These are phyloP conservation scores for Sclerotinia glacialis DNA, from an alignment of 2,329 filamentous ascomycete genomes.

Conservation along the genomic window DNA sequence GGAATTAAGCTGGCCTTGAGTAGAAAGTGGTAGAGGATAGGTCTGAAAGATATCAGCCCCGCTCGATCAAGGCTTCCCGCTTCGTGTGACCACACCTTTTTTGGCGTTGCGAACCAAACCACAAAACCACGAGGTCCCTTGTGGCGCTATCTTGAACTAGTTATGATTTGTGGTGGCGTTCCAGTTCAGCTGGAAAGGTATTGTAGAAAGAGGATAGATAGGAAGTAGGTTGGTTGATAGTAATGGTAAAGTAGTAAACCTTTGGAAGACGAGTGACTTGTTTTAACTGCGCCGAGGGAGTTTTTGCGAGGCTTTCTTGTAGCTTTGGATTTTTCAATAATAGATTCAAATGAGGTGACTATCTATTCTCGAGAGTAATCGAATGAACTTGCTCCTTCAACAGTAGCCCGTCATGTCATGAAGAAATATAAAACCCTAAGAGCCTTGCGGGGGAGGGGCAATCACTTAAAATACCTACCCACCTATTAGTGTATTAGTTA, in stretches of 20 bases:
- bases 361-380: neutral
- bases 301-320: too few species aligned
- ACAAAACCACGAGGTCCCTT: conserved; percentile 4
- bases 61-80: conserved; percentile 18
- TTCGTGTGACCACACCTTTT: conserved; percentile 21
- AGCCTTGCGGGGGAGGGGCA: conserved; percentile 5
- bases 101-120: neutral
- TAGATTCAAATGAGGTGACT: too few species aligned
- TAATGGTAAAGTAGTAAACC: neutral
- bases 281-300: neutral
- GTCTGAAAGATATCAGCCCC: conserved; percentile 21
- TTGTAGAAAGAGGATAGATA: neutral
- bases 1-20: neutral
- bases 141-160: conserved; percentile 14
- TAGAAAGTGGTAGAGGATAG: neutral
- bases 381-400: neutral
- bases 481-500: neutral
- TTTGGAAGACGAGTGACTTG: conserved; percentile 1
- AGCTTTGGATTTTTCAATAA: too few species aligned
- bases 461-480: neutral
- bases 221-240: too few species aligned
- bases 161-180: conserved; percentile 15
- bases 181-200: conserved; percentile 14
- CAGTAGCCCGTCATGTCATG: too few species aligned
- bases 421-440: neutral